Percentiles rank a stretch among this genome's conserved stretches.
These are phyloP conservation scores for Termitomyces sp. DNA, from an alignment of 768 basidiomycete species.

Conservation along the genomic window DNA sequence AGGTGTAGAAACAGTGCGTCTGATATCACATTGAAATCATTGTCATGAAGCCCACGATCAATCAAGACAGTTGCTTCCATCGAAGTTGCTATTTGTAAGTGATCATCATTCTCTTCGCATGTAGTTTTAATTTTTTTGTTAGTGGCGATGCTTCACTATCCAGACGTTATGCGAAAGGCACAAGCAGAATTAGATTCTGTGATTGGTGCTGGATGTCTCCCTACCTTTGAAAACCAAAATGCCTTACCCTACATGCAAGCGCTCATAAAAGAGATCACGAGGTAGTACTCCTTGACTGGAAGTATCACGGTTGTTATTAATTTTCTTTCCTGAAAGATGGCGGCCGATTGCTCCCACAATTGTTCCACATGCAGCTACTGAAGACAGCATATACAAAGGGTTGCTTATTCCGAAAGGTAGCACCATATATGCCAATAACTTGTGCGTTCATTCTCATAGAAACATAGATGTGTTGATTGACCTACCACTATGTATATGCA, in stretches of 20 bases:
- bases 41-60: not conserved
- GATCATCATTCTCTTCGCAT: not conserved
- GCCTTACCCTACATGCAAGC: conserved; percentile 7
- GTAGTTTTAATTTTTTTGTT: not conserved
- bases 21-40: not conserved
- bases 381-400: conserved; percentile 33
- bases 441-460: conserved; percentile 17
- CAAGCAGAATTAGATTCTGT: conserved; percentile 40
- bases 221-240: conserved; percentile 30
- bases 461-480: not conserved
- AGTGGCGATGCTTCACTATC: conserved; percentile 39
- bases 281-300: not conserved
- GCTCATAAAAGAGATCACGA: conserved; percentile 3
- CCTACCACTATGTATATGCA: not conserved
- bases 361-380: conserved; percentile 33
- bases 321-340: conserved; percentile 2
- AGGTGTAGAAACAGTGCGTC: conserved; percentile 40
- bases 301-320: no score
- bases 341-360: conserved; percentile 25
- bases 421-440: conserved; percentile 35
- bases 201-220: conserved; percentile 36
- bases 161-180: conserved; percentile 34
- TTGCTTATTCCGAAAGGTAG: conserved; percentile 38
- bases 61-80: conserved; percentile 1
- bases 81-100: conserved; percentile 6